Conservation (phyloP, 257 asterid species). For the Primulina eburnea region DNA sequence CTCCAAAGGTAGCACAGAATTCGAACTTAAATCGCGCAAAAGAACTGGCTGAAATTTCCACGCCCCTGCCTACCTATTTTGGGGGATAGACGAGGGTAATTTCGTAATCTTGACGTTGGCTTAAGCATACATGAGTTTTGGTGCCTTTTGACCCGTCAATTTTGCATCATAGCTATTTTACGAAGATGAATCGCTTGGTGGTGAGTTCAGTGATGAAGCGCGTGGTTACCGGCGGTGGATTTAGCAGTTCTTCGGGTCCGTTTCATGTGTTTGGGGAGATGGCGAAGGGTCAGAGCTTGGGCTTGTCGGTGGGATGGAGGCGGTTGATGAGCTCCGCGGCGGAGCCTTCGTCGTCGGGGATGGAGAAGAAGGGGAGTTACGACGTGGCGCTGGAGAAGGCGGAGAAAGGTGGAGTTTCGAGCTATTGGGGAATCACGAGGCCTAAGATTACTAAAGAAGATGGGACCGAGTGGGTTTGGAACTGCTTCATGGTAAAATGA, state of each 20-base stretch:
- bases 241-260: constrained; percentile 27
- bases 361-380: constrained; percentile 35
- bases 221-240: constrained; percentile 37
- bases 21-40: too few relatives aligned
- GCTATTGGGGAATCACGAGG: constrained; percentile 83
- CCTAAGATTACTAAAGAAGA: constrained; percentile 60
- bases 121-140: too few relatives aligned
- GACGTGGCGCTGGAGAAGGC: constrained; percentile 31
- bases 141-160: too few relatives aligned
- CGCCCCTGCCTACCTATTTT: too few relatives aligned
- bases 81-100: background rate
- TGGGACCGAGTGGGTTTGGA: constrained; percentile 94
- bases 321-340: constrained; percentile 57
- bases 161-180: background rate
- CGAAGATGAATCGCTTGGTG: constrained; percentile 50
- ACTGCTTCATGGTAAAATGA: constrained; percentile 79
- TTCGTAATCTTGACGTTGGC: background rate
- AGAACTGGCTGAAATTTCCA: too few relatives aligned
- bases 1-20: too few relatives aligned
- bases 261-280: constrained; percentile 27
- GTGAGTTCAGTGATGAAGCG: constrained; percentile 47
- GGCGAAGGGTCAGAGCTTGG: constrained; percentile 28
- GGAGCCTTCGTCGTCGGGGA: constrained; percentile 29
- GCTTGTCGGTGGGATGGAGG: constrained; percentile 40
- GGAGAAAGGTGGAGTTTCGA: constrained; percentile 50